phyloP scores from a whole-genome alignment of 2,329 filamentous ascomycete genomes.

The Aspergillus sclerotialis region DNA sequence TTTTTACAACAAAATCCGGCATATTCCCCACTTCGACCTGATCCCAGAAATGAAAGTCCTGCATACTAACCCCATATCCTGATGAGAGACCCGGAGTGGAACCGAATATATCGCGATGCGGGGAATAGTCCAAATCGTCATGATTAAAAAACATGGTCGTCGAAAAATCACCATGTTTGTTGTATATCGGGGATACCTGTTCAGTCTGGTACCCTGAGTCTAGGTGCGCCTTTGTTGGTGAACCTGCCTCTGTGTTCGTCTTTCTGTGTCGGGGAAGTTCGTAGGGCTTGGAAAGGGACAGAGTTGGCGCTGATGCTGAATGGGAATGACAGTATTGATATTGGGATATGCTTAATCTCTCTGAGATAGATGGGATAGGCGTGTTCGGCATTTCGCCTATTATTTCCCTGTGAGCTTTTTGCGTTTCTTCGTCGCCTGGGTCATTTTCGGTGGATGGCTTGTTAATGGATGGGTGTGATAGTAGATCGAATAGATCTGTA shows the following conservation, averaged over 20 bases:
- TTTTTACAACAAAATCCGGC: neutral
- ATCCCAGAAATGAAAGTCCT: neutral
- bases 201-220: too few relatives aligned
- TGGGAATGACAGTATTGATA: neutral
- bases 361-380: constrained; percentile 20
- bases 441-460: constrained; percentile 1
- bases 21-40: neutral
- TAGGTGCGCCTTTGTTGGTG: neutral
- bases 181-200: too few relatives aligned
- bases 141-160: too few relatives aligned
- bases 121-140: too few relatives aligned
- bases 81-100: neutral
- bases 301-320: too few relatives aligned
- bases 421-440: constrained; percentile 7
- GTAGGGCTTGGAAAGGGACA: too few relatives aligned
- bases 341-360: constrained; percentile 10
- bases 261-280: too few relatives aligned
- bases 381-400: constrained; percentile 14
- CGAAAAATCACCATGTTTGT: too few relatives aligned
- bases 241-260: neutral
- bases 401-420: constrained; percentile 13
- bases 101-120: too few relatives aligned
- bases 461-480: neutral
- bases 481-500: too few relatives aligned
- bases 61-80: neutral